phyloP scores from a whole-genome alignment of 2,329 filamentous ascomycete species.

The Aspergillus alliaceus region DNA sequence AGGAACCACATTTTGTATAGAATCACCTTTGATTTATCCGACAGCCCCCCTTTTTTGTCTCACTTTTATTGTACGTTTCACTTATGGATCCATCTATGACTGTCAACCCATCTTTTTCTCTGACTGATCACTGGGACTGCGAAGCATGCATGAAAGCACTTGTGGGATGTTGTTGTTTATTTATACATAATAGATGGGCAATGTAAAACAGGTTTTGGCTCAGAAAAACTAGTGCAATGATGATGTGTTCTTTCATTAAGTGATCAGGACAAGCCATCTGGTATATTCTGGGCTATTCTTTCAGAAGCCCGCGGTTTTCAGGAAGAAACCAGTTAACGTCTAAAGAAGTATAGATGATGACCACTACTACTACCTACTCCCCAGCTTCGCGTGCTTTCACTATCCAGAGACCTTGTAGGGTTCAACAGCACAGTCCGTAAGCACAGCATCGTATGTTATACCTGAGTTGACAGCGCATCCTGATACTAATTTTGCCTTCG shows the following conservation, averaged over 20 bases:
- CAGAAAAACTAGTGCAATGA: not conserved
- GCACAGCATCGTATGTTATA: too few species aligned
- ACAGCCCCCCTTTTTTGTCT: conserved; percentile 8
- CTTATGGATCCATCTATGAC: conserved; percentile 27
- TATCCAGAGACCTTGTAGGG: too few species aligned
- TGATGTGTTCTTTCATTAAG: not conserved
- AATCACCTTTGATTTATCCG: conserved; percentile 28
- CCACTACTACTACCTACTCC: too few species aligned
- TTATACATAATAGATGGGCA: conserved; percentile 41
- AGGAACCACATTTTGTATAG: conserved; percentile 42
- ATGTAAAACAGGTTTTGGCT: conserved; percentile 36
- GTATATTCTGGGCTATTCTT: too few species aligned
- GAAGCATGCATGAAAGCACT: conserved; percentile 28
- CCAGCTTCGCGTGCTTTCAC: too few species aligned
- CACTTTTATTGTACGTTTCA: conserved; percentile 20
- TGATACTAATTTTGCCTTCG: too few species aligned
- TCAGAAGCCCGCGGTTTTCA: too few species aligned
- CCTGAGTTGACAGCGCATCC: too few species aligned
- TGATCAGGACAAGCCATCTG: too few species aligned
- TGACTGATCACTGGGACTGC: conserved; percentile 24
- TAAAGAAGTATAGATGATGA: too few species aligned
- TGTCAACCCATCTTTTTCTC: conserved; percentile 26
- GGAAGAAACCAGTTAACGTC: too few species aligned
- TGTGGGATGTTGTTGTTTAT: conserved; percentile 28
- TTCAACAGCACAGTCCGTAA: too few species aligned